These are phyloP conservation scores for Schizosaccharomyces octosporus DNA, from an alignment of 805 yeast species.

Conservation along the genomic window DNA sequence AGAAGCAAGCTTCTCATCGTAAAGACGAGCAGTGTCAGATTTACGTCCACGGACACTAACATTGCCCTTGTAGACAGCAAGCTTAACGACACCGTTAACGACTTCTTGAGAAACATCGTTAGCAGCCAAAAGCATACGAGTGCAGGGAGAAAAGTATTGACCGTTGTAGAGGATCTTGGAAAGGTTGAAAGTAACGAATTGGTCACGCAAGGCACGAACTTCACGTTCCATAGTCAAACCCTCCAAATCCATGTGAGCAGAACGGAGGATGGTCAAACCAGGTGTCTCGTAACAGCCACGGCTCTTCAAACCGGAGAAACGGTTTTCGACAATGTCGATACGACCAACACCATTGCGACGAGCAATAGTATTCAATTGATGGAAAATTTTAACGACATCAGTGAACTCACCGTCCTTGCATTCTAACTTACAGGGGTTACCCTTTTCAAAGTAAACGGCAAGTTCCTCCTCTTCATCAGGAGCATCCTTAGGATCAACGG, in stretches of 20 bases:
- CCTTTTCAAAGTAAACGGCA: slow-evolving; percentile 57
- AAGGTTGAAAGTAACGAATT: slow-evolving; percentile 79
- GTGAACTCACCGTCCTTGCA: slow-evolving; percentile 39
- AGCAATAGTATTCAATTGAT: slow-evolving; percentile 80
- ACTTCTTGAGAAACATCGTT: slow-evolving; percentile 83
- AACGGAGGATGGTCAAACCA: slow-evolving; percentile 81
- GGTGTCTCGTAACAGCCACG: slow-evolving; percentile 99
- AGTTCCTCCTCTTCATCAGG: slow-evolving; percentile 83
- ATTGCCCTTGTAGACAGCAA: slow-evolving; percentile 78
- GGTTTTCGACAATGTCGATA: slow-evolving; percentile 94
- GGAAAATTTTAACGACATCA: slow-evolving; percentile 76
- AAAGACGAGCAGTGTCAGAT: slow-evolving; percentile 82
- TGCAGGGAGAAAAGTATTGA: slow-evolving; percentile 87
- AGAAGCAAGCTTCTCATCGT: slow-evolving; percentile 93
- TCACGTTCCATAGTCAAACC: slow-evolving; percentile 94
- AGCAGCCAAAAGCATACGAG: slow-evolving; percentile 41
- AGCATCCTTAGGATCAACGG: slow-evolving; percentile 86
- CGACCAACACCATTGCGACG: slow-evolving; percentile 99
- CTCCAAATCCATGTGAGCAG: slow-evolving; percentile 86
- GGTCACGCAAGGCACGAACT: slow-evolving; percentile 89
- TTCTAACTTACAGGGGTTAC: slow-evolving; percentile 62
- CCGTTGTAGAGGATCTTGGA: slow-evolving; percentile 86
- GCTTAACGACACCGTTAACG: slow-evolving; percentile 90
- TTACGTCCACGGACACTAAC: slow-evolving; percentile 73
- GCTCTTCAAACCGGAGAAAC: slow-evolving; percentile 94